Conservation (phyloP, 2,329 filamentous ascomycete genomes). For the Huntiella bhutanensis region DNA sequence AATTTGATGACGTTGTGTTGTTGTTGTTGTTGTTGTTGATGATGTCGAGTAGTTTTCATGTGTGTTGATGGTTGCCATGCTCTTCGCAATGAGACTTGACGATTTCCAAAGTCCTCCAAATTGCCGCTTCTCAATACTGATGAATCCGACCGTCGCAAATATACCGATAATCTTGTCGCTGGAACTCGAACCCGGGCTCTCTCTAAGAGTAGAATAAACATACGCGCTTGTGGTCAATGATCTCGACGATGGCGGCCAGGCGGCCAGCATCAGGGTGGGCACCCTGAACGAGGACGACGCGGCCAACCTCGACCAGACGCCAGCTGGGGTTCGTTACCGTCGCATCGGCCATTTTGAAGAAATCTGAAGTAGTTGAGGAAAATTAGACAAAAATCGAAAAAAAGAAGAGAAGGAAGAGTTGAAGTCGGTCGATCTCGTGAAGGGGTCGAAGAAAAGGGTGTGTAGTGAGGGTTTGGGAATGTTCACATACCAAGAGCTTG, state of each 20-base stretch:
- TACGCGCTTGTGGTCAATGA: conserved; percentile 99
- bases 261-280: conserved; percentile 64
- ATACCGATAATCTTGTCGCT: conserved; percentile 1
- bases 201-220: conserved; percentile 25
- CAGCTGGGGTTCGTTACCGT: conserved; percentile 66
- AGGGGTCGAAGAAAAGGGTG: conserved; percentile 3
- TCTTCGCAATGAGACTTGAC: not conserved
- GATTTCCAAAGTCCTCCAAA: not conserved
- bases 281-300: conserved; percentile 76
- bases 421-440: conserved; percentile 6
- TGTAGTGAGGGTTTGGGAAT: conserved; percentile 10
- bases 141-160: not conserved
- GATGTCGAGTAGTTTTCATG: not conserved
- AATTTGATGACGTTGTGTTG: not conserved
- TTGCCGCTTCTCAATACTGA: not conserved
- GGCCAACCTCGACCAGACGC: conserved; percentile 97
- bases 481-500: conserved; percentile 13
- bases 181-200: conserved; percentile 5
- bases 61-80: not conserved
- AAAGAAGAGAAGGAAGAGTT: conserved; percentile 13
- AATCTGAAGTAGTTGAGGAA: conserved; percentile 16
- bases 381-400: conserved; percentile 13
- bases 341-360: conserved; percentile 57
- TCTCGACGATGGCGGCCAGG: conserved; percentile 91
- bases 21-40: not conserved